Conservation (phyloP, 2,329 filamentous ascomycete genomes). For the Paramyrothecium sp. region DNA sequence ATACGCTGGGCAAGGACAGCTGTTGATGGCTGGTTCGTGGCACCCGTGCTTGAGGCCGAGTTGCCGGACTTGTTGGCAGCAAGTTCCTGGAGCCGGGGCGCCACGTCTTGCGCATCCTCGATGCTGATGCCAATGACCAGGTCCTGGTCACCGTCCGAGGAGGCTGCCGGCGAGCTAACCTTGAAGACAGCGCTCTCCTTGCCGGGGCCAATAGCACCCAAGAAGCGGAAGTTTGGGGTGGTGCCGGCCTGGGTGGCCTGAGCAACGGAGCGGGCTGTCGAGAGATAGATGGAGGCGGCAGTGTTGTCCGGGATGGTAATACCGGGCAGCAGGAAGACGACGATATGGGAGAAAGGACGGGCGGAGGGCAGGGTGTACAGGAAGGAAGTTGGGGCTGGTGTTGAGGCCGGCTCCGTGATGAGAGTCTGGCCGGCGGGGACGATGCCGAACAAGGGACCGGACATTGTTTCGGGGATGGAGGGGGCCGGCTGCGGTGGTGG, state of each 20-base stretch:
- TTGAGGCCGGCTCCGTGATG: constrained; percentile 52
- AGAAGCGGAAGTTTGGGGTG: constrained; percentile 69
- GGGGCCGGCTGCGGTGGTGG: not conserved
- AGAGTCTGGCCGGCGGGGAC: constrained; percentile 60
- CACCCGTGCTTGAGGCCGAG: not conserved
- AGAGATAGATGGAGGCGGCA: constrained; percentile 88
- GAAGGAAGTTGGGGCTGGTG: constrained; percentile 53
- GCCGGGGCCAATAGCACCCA: constrained; percentile 84
- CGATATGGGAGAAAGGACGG: constrained; percentile 73
- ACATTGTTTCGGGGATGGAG: constrained; percentile 27
- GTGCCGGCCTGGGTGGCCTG: constrained; percentile 36
- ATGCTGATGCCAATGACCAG: constrained; percentile 80
- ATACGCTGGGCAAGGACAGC: constrained; percentile 86
- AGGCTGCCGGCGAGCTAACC: constrained; percentile 43
- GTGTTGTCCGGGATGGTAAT: constrained; percentile 69
- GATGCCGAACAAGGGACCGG: constrained; percentile 54
- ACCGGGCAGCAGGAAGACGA: constrained; percentile 85
- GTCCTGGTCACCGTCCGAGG: constrained; percentile 39
- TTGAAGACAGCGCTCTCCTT: constrained; percentile 94
- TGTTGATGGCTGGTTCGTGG: constrained; percentile 53
- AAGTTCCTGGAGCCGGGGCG: constrained; percentile 63
- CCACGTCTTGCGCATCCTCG: constrained; percentile 73
- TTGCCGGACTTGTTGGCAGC: constrained; percentile 26
- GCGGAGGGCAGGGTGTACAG: constrained; percentile 49
- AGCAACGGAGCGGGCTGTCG: constrained; percentile 45